These are phyloP conservation scores for Taxillus chinensis DNA, from an alignment of 164 flowering plant species.

Conservation along the genomic window DNA sequence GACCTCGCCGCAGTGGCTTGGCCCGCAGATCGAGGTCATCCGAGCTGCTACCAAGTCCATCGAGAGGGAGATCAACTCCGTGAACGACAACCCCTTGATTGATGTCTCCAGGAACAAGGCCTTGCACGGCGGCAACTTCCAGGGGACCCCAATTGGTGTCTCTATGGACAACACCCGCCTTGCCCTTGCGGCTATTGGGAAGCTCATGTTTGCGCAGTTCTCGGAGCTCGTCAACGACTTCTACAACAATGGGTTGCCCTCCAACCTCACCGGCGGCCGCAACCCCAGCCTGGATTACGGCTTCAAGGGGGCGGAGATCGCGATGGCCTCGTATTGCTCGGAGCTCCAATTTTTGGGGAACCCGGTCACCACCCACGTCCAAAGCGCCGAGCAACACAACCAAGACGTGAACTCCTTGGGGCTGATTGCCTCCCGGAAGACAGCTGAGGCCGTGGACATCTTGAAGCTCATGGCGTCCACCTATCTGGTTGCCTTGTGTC, in stretches of 20 bases:
- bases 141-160: conserved; percentile 41
- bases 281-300: conserved; percentile 41
- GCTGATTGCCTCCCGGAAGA: conserved; percentile 29
- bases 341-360: conserved; percentile 36
- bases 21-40: conserved; percentile 37
- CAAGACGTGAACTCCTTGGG: conserved; percentile 42
- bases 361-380: conserved; percentile 40
- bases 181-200: conserved; percentile 33
- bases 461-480: conserved; percentile 37
- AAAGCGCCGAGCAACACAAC: conserved; percentile 41
- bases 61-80: conserved; percentile 37
- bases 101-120: conserved; percentile 43
- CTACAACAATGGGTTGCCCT: conserved; percentile 40
- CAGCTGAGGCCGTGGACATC: conserved; percentile 31
- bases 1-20: conserved; percentile 42
- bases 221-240: conserved; percentile 41
- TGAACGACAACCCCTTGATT: conserved; percentile 36
- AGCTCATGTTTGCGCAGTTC: conserved; percentile 37
- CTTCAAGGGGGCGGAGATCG: conserved; percentile 41
- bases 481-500: conserved; percentile 29
- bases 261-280: conserved; percentile 29
- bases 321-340: conserved; percentile 42
- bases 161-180: conserved; percentile 38
- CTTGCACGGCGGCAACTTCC: conserved; percentile 35
- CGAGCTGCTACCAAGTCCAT: conserved; percentile 31